These are phyloP conservation scores for Ambispora gerdemannii DNA, from an alignment of 192 early-diverging fungal species.

Conservation along the genomic window DNA sequence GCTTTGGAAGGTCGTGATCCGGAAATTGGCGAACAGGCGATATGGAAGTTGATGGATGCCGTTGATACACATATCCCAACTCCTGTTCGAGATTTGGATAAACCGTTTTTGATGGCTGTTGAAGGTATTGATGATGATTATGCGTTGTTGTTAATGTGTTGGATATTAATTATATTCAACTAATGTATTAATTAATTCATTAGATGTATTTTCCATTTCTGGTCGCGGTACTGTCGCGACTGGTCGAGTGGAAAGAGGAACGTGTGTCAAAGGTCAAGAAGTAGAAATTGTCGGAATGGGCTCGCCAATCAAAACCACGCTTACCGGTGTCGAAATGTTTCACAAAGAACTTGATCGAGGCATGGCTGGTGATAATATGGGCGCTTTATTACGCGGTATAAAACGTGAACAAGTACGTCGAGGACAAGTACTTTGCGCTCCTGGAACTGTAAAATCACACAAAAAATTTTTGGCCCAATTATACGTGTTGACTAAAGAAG, in stretches of 20 bases:
- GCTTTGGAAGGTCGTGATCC: constrained; percentile 89
- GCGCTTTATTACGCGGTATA: constrained; percentile 92
- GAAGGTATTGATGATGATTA: constrained; percentile 53
- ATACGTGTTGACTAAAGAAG: constrained; percentile 96
- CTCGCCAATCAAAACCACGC: constrained; percentile 81
- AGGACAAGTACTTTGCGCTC: constrained; percentile 89
- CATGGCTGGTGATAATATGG: constrained; percentile 98
- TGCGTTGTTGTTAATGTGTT: not conserved
- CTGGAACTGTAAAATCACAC: constrained; percentile 92
- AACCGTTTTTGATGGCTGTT: constrained; percentile 99
- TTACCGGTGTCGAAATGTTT: constrained; percentile 99
- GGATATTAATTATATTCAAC: not conserved
- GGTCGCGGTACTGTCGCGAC: constrained; percentile 96
- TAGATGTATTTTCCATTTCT: constrained; percentile 96
- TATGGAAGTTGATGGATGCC: constrained; percentile 87
- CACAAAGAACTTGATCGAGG: constrained; percentile 98
- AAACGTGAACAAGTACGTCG: constrained; percentile 95
- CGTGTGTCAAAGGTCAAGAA: constrained; percentile 89
- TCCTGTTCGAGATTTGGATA: constrained; percentile 90
- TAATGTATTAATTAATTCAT: not conserved
- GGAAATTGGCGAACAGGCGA: constrained; percentile 86
- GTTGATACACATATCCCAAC: constrained; percentile 92
- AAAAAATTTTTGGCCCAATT: constrained; percentile 90
- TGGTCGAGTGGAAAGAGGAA: constrained; percentile 92
- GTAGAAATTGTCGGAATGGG: constrained; percentile 97